phyloP scores from a whole-genome alignment of 306 rosid genomes.

The Pachyrhizus erosus region DNA sequence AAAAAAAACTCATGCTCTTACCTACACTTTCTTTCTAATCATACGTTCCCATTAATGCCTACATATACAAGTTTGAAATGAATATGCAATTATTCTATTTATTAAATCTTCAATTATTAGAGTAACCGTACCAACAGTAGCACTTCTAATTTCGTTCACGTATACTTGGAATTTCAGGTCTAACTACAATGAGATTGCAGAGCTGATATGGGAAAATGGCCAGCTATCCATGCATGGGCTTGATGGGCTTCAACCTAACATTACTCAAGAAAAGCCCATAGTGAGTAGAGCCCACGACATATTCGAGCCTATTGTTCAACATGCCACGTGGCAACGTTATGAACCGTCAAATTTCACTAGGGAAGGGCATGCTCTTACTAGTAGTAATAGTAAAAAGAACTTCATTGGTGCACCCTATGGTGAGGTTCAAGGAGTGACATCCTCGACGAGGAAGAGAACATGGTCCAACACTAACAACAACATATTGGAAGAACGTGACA shows the following conservation, averaged over 20 bases:
- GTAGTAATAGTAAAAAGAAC: neutral
- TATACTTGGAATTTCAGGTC: conserved; percentile 49
- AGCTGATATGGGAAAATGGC: conserved; percentile 68
- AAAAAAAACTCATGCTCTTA: neutral
- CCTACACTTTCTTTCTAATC: neutral
- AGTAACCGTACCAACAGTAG: conserved; percentile 22
- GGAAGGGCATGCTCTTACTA: conserved; percentile 27
- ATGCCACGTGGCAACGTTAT: conserved; percentile 50
- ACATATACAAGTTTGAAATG: neutral
- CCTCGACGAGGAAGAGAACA: conserved; percentile 39
- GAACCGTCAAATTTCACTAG: conserved; percentile 35
- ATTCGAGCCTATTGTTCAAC: conserved; percentile 69
- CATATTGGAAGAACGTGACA: conserved; percentile 42
- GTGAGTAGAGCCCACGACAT: conserved; percentile 60
- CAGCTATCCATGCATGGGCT: conserved; percentile 60
- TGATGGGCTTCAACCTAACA: conserved; percentile 45
- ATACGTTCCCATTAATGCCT: conserved; percentile 12
- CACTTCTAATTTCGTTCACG: neutral
- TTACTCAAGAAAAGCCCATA: conserved; percentile 50
- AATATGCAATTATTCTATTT: neutral
- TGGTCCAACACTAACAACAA: conserved; percentile 38
- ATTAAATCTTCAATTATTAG: neutral
- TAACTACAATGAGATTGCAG: conserved; percentile 50
- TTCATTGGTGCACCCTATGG: conserved; percentile 42
- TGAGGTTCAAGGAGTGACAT: neutral